Percentiles rank a stretch among this genome's conserved stretches.
Conservation (phyloP, 306 rosid genomes). For the Hippophae tibetana region DNA sequence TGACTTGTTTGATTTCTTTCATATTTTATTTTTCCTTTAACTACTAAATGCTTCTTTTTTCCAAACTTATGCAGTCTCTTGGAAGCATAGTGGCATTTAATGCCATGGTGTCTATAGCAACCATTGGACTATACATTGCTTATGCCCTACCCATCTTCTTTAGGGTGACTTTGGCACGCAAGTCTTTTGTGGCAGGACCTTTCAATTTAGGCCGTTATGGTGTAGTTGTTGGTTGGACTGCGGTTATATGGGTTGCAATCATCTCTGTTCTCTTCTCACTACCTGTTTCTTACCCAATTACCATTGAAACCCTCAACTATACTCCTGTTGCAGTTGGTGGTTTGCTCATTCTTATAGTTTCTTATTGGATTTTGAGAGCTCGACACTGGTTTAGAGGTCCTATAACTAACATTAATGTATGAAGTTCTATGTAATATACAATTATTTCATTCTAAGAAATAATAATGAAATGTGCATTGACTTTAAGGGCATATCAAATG, state of each 20-base stretch:
- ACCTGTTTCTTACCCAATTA: conserved; percentile 78
- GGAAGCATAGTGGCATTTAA: conserved; percentile 91
- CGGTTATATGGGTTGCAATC: conserved; percentile 76
- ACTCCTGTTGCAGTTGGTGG: conserved; percentile 90
- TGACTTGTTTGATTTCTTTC: no score
- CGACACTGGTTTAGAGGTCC: conserved; percentile 87
- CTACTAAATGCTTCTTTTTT: conserved; percentile 16
- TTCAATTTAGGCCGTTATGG: conserved; percentile 74
- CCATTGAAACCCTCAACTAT: conserved; percentile 64
- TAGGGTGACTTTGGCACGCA: conserved; percentile 75
- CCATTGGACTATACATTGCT: conserved; percentile 81
- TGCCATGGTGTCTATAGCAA: conserved; percentile 95
- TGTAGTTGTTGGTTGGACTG: conserved; percentile 58
- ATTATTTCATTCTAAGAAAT: conserved; percentile 3
- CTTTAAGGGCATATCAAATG: no score
- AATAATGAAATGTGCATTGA: not conserved
- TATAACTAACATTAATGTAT: conserved; percentile 42
- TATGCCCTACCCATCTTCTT: conserved; percentile 89
- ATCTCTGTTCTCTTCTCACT: conserved; percentile 78
- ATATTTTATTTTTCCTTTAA: conserved; percentile 1
- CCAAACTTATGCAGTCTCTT: conserved; percentile 60
- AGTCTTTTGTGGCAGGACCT: conserved; percentile 59
- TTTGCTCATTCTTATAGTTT: conserved; percentile 48
- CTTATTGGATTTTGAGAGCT: conserved; percentile 59
- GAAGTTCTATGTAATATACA: conserved; percentile 16